Conservation (phyloP, 1,284 basidiomycete species). For the Kwoniella shivajii region DNA sequence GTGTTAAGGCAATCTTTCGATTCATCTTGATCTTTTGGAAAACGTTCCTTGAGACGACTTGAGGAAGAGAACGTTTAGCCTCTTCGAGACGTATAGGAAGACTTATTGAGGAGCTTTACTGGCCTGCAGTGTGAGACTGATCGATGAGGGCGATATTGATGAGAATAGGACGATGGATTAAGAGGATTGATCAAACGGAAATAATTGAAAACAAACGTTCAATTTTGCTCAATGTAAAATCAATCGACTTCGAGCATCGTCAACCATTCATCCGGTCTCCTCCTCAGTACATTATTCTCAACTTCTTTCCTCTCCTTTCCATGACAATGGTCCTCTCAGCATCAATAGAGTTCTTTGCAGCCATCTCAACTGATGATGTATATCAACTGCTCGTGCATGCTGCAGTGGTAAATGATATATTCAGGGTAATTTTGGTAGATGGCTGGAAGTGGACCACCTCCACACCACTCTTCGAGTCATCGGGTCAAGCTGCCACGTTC, state of each 20-base stretch:
- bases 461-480: too few relatives aligned
- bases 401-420: neutral
- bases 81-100: conserved; percentile 31
- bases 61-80: conserved; percentile 12
- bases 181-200: conserved; percentile 14
- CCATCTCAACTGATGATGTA: conserved; percentile 17
- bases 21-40: neutral
- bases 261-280: neutral
- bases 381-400: conserved; percentile 2
- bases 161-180: neutral
- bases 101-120: conserved; percentile 14
- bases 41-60: neutral
- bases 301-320: neutral
- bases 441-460: conserved; percentile 11
- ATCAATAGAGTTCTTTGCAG: neutral
- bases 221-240: neutral
- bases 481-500: conserved; percentile 4
- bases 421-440: conserved; percentile 8
- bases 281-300: too few relatives aligned
- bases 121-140: conserved; percentile 38
- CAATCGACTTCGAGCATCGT: neutral
- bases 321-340: neutral
- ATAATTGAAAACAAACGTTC: neutral
- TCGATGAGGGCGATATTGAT: neutral
- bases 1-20: neutral